Evolutionary conservation across 495 filamentous ascomycete species (phyloP).

Genomic region (Neurospora cerealis): DNA sequence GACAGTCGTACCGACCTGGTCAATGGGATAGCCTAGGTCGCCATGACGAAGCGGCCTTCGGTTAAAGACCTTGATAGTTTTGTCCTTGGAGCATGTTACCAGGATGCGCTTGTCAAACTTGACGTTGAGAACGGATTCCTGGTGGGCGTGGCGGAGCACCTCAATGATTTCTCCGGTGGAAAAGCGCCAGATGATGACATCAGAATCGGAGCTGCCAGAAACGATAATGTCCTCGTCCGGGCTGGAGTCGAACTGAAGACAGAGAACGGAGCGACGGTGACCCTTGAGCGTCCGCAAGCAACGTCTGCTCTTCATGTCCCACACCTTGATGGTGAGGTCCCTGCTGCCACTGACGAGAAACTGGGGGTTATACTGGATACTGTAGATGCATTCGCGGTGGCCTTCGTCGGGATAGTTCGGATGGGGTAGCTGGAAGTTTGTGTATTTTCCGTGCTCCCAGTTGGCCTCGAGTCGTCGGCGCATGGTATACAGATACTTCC

Average conservation of each 20-base stretch:
- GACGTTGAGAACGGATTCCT: constrained; percentile 90
- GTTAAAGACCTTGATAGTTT: constrained; percentile 91
- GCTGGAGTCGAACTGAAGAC: constrained; percentile 92
- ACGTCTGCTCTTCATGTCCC: constrained; percentile 76
- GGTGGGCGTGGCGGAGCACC: constrained; percentile 63
- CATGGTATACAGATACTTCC: constrained; percentile 85
- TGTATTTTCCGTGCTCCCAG: constrained; percentile 73
- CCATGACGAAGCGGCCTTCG: constrained; percentile 57
- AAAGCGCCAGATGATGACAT: constrained; percentile 86
- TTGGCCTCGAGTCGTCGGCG: constrained; percentile 78
- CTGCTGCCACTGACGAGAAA: constrained; percentile 91
- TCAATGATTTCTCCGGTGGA: constrained; percentile 76
- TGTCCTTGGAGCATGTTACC: constrained; percentile 95
- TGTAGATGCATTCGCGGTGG: constrained; percentile 90
- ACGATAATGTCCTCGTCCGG: constrained; percentile 85
- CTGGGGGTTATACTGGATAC: constrained; percentile 74
- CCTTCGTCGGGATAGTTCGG: constrained; percentile 71
- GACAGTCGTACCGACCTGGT: constrained; percentile 43
- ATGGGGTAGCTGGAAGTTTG: constrained; percentile 84
- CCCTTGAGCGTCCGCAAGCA: constrained; percentile 64
- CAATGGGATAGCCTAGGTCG: constrained; percentile 51
- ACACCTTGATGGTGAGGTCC: constrained; percentile 79
- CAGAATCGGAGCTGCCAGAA: constrained; percentile 83
- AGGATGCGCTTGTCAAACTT: constrained; percentile 84
- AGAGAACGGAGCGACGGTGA: constrained; percentile 81